Percentiles rank a stretch among this genome's conserved stretches.
phyloP scores from a whole-genome alignment of 169 alveolate genomes.

The Fabrea salina region DNA sequence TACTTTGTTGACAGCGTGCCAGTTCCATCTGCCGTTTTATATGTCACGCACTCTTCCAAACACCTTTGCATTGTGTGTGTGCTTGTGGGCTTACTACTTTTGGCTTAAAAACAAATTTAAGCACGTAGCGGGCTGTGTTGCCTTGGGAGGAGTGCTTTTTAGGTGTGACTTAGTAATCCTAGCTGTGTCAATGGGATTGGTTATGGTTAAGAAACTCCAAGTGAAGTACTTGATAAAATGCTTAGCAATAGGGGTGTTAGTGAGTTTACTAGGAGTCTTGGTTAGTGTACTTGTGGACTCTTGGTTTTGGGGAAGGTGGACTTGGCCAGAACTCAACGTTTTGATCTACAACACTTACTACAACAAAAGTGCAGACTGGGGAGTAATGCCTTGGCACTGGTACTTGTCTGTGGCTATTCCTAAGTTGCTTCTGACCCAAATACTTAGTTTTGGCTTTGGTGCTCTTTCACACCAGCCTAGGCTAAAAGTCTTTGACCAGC shows the following conservation, averaged over 20 bases:
- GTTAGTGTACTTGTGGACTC: constrained; percentile 28
- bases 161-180: constrained; percentile 53
- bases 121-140: constrained; percentile 19
- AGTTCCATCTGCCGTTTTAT: constrained; percentile 58
- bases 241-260: not conserved
- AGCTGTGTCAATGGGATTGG: constrained; percentile 41
- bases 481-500: constrained; percentile 29
- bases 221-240: not conserved
- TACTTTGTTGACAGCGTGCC: not conserved
- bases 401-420: constrained; percentile 57
- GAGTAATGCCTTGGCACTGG: constrained; percentile 57
- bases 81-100: constrained; percentile 41
- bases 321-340: constrained; percentile 68
- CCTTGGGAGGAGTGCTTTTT: constrained; percentile 48
- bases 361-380: constrained; percentile 63
- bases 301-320: constrained; percentile 22
- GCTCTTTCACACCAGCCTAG: constrained; percentile 12
- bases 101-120: constrained; percentile 38
- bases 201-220: not conserved
- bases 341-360: constrained; percentile 44
- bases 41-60: constrained; percentile 60
- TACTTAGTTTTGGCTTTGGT: constrained; percentile 29
- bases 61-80: constrained; percentile 49
- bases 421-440: constrained; percentile 33
- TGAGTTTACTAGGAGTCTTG: not conserved